Evolutionary conservation across 352 stramenopile species (phyloP).

Genomic region (Phytophthora syringae): DNA sequence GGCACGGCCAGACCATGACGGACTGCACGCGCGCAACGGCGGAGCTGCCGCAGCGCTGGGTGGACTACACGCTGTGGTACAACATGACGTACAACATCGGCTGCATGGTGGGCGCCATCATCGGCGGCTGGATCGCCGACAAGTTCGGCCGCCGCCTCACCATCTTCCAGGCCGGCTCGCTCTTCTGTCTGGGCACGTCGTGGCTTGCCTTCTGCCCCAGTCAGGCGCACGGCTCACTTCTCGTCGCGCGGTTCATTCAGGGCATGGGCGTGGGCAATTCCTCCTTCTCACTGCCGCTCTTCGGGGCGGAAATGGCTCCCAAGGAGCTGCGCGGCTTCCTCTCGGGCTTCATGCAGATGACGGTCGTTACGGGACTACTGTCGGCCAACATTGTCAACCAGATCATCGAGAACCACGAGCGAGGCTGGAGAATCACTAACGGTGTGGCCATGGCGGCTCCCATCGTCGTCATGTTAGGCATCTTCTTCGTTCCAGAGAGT

Average conservation of each 20-base stretch:
- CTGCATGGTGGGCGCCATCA: slow-evolving; percentile 49
- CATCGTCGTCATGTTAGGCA: slow-evolving; percentile 60
- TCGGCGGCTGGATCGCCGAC: slow-evolving; percentile 49
- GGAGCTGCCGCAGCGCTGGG: slow-evolving; percentile 46
- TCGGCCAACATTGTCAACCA: slow-evolving; percentile 53
- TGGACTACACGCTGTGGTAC: slow-evolving; percentile 61
- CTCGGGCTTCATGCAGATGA: slow-evolving; percentile 73
- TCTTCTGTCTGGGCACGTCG: slow-evolving; percentile 50
- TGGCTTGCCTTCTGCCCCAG: slow-evolving; percentile 46
- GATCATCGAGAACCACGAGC: slow-evolving; percentile 41
- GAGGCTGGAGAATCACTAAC: slow-evolving; percentile 56
- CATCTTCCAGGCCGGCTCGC: slow-evolving; percentile 46
- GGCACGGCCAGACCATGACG: slow-evolving; percentile 43
- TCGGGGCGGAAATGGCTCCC: slow-evolving; percentile 63
- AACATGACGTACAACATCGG: slow-evolving; percentile 66
- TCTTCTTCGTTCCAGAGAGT: slow-evolving; percentile 52
- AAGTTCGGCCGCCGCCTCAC: slow-evolving; percentile 47
- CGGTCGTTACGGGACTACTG: slow-evolving; percentile 53
- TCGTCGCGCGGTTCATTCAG: slow-evolving; percentile 49
- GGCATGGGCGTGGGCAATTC: slow-evolving; percentile 58
- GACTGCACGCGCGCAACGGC: slow-evolving; percentile 40
- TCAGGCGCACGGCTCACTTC: slow-evolving; percentile 37
- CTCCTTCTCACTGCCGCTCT: slow-evolving; percentile 59
- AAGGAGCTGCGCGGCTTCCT: slow-evolving; percentile 69
- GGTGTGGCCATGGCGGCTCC: slow-evolving; percentile 44